Conservation (phyloP, 805 yeast species). For the Suhomyces pyralidae region DNA sequence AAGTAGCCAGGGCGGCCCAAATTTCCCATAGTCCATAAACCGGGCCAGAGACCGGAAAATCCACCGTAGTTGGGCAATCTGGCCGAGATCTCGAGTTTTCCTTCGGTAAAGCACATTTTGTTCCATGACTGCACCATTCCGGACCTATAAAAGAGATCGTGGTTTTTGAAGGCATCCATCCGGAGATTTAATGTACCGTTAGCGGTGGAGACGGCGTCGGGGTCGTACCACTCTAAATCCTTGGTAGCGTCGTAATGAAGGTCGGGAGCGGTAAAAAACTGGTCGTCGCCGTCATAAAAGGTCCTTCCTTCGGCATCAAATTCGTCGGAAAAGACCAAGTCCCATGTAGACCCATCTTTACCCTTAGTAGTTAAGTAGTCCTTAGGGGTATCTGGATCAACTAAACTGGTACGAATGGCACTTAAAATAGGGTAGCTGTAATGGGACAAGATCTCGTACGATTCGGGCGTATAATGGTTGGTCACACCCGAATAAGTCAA, state of each 20-base stretch:
- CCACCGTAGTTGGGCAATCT: slow-evolving; percentile 77
- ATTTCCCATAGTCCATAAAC: slow-evolving; percentile 93
- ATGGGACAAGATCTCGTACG: slow-evolving; percentile 48
- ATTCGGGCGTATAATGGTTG: slow-evolving; percentile 17
- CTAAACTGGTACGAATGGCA: slow-evolving; percentile 57
- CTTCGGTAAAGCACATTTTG: slow-evolving; percentile 83
- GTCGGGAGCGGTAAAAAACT: slow-evolving; percentile 84
- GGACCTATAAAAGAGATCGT: slow-evolving; percentile 75
- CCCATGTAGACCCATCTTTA: slow-evolving; percentile 64
- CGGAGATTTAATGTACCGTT: slow-evolving; percentile 68
- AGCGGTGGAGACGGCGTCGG: slow-evolving; percentile 78
- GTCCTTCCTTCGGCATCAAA: slow-evolving; percentile 88
- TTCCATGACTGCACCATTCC: slow-evolving; percentile 95
- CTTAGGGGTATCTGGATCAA: slow-evolving; percentile 72
- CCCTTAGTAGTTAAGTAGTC: slow-evolving; percentile 49
- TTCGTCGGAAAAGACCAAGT: slow-evolving; percentile 84
- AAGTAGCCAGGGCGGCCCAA: slow-evolving; percentile 87
- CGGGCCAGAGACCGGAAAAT: slow-evolving; percentile 91
- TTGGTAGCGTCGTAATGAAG: slow-evolving; percentile 81
- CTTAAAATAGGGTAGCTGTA: slow-evolving; percentile 57
- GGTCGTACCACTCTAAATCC: slow-evolving; percentile 94
- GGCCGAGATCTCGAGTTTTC: slow-evolving; percentile 72
- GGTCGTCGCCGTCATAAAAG: slow-evolving; percentile 88
- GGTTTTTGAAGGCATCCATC: slow-evolving; percentile 81
- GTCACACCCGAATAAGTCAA: slow-evolving; percentile 25